Conservation (phyloP, 495 filamentous ascomycete genomes). For the Achaetomiella virescens region DNA sequence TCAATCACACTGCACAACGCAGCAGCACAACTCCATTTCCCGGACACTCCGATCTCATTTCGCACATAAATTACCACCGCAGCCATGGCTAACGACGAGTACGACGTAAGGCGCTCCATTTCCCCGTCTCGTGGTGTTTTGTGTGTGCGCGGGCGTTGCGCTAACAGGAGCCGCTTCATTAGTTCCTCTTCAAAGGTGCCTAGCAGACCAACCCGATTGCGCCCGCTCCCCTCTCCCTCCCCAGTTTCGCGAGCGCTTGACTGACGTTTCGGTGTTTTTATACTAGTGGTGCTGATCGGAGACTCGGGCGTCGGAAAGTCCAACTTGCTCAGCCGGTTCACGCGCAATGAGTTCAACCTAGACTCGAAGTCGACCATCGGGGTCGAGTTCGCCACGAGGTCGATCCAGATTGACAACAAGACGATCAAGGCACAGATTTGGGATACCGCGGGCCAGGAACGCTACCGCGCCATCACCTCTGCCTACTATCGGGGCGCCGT, state of each 20-base stretch:
- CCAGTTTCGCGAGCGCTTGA: slow-evolving; percentile 8
- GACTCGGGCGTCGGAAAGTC: slow-evolving; percentile 99
- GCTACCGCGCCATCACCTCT: slow-evolving; percentile 97
- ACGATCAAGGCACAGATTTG: slow-evolving; percentile 99
- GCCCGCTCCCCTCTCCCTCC: slow-evolving; percentile 5
- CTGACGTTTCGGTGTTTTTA: slow-evolving; percentile 29
- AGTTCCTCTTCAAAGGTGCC: slow-evolving; percentile 99
- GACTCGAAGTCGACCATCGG: slow-evolving; percentile 99
- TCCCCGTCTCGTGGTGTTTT: background rate
- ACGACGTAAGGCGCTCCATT: slow-evolving; percentile 73
- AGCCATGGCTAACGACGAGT: slow-evolving; percentile 98
- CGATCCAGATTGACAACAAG: slow-evolving; percentile 98
- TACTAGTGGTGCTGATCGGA: slow-evolving; percentile 91
- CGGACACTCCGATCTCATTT: slow-evolving; percentile 13
- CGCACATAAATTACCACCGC: slow-evolving; percentile 19
- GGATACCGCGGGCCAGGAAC: slow-evolving; percentile 99
- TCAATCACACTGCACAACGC: slow-evolving; percentile 20
- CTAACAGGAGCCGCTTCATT: slow-evolving; percentile 30
- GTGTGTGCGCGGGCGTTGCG: slow-evolving; percentile 19
- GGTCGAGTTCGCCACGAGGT: slow-evolving; percentile 97
- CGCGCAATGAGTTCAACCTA: slow-evolving; percentile 99
- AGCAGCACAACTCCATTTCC: slow-evolving; percentile 21
- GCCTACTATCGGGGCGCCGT: slow-evolving; percentile 98
- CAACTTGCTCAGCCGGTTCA: slow-evolving; percentile 98
- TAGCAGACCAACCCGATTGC: slow-evolving; percentile 5